Evolutionary conservation across 2,329 filamentous ascomycete species (phyloP), one percentile per base, ranked within the genome.

Genomic region (Sporothrix pseudoabietina): DNA sequence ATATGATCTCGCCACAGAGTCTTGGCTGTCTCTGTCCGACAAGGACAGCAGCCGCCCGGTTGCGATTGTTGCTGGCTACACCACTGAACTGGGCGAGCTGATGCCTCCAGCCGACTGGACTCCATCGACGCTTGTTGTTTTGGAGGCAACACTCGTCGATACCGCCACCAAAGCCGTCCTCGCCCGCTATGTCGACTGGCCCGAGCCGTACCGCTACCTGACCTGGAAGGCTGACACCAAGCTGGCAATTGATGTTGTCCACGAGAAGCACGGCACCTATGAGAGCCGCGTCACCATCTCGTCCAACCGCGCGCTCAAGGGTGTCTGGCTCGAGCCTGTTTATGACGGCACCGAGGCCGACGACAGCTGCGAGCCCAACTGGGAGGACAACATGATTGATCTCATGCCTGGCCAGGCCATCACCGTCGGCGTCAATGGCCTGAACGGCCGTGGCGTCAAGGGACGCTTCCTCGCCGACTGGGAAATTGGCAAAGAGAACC

Each of bases 181-280:
- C 0, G 85, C 86, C 0, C 83, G 90, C 54, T 88, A 88, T 73
- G 86, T 92, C 79, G 91, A 91, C 80, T 92, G 91, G 90, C 90
- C 90, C 0, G 90, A 92, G 78, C 91, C 91, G 41, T 82, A 92
- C 76, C 92, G 92, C 82, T 90, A 92, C 74, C 79, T 90, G 26
- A 88, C 90, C 78, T 79, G 92, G 10, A 79, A 78, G 35, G 35
- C 35, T 1, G 81, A 78, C 22, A 63, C 41, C 6, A 47, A 4
- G 49, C 12, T 41, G 22, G 78, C 77, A 0, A 83, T 91, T 0
- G 81, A 83, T 5, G 32, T 63, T 14, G 32, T 19, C 32, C 35
- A 35, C 35, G 2, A 35, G 35, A 22, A 63, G 6, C 32, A n/a
- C 26, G 32, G 19, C 14, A 39, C 9, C 6, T 32, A 41, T 16